Percentiles rank a stretch among this genome's conserved stretches.
phyloP scores from a whole-genome alignment of 1,284 basidiomycete genomes.

The Chalciporus sp. region DNA sequence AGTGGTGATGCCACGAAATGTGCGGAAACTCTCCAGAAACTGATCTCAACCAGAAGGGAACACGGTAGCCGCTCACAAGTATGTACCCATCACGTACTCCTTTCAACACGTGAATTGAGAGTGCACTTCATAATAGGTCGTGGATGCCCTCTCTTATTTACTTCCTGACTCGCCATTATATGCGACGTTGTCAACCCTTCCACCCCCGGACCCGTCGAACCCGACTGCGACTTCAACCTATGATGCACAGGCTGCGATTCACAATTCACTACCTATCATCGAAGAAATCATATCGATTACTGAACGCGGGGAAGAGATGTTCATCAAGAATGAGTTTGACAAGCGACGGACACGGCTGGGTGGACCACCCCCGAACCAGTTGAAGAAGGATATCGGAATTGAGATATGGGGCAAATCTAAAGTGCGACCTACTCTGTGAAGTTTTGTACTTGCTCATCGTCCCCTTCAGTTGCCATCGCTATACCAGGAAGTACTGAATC shows the following conservation, averaged over 20 bases:
- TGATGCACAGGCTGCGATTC: slow-evolving; percentile 62
- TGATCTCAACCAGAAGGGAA: slow-evolving; percentile 65
- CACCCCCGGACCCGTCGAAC: slow-evolving; percentile 75
- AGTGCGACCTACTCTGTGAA: slow-evolving; percentile 38
- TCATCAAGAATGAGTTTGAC: slow-evolving; percentile 66
- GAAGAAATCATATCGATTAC: slow-evolving; percentile 67
- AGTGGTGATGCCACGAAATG: slow-evolving; percentile 82
- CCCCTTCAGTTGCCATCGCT: slow-evolving; percentile 59
- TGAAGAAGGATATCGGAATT: slow-evolving; percentile 66
- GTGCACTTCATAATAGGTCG: slow-evolving; percentile 55
- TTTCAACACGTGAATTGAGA: slow-evolving; percentile 1
- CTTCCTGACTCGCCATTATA: slow-evolving; percentile 79
- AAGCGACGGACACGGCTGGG: slow-evolving; percentile 76
- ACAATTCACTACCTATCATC: slow-evolving; percentile 67
- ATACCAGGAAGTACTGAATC: slow-evolving; percentile 76
- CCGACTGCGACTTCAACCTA: slow-evolving; percentile 65
- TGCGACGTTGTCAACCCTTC: slow-evolving; percentile 63
- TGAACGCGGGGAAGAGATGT: slow-evolving; percentile 57
- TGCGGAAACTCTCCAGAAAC: slow-evolving; percentile 77
- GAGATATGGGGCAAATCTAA: slow-evolving; percentile 64
- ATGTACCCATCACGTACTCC: slow-evolving; percentile 8
- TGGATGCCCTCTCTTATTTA: slow-evolving; percentile 66
- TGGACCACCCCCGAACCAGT: slow-evolving; percentile 65
- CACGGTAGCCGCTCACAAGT: slow-evolving; percentile 67
- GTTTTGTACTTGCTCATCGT: slow-evolving; percentile 5